phyloP scores from a whole-genome alignment of 441 rosid species.

The Pelargonium australe region DNA sequence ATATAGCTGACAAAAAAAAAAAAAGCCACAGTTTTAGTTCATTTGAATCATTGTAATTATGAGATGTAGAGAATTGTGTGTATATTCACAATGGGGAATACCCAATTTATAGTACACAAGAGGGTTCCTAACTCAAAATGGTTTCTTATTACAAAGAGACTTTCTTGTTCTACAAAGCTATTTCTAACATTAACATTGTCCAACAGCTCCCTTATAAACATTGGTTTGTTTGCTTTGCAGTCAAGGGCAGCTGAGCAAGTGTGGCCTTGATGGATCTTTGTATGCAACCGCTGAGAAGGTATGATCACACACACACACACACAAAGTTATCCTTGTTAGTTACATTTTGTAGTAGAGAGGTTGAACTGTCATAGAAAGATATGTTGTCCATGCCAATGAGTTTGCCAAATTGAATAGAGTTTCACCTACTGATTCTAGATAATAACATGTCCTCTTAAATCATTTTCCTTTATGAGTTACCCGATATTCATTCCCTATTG shows the following conservation, averaged over 20 bases:
- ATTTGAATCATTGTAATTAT: neutral
- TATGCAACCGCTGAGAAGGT: slow-evolving; percentile 42
- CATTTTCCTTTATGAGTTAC: neutral
- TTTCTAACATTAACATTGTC: too few species aligned
- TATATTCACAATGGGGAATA: too few species aligned
- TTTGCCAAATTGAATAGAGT: neutral
- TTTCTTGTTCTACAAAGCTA: too few species aligned
- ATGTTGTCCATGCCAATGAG: neutral
- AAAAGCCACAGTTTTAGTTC: neutral
- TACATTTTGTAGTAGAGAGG: neutral
- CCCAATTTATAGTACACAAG: too few species aligned
- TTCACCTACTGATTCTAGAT: neutral
- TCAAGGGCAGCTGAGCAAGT: slow-evolving; percentile 49
- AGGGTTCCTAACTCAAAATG: too few species aligned
- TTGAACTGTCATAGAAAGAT: neutral
- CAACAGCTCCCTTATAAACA: neutral
- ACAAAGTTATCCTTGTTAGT: neutral
- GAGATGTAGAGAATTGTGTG: neutral
- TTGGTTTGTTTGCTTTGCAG: slow-evolving; percentile 28
- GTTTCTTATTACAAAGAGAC: too few species aligned
- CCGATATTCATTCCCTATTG: neutral
- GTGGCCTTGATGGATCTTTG: slow-evolving; percentile 52
- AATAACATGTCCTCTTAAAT: neutral
- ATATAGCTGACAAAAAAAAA: too few species aligned
- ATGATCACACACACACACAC: slow-evolving; percentile 1